Conservation (phyloP, 2,329 filamentous ascomycete species). For the Grosmannia penicillata region DNA sequence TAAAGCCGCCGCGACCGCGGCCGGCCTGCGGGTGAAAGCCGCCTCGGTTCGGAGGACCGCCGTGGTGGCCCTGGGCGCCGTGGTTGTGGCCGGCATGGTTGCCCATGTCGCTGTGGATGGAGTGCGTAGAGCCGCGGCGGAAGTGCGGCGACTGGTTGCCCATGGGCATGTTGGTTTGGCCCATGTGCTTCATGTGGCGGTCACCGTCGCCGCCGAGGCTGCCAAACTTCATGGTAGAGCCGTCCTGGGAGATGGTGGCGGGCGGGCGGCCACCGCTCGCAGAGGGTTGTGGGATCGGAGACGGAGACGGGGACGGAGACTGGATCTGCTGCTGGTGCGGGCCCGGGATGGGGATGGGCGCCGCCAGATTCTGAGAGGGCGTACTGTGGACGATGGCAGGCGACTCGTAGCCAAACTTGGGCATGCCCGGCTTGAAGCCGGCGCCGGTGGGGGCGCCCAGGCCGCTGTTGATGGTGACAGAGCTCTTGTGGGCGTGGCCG, state of each 20-base stretch:
- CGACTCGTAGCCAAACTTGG: constrained; percentile 70
- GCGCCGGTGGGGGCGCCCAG: constrained; percentile 52
- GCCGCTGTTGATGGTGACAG: constrained; percentile 74
- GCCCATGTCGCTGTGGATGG: constrained; percentile 58
- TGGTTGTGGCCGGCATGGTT: constrained; percentile 46
- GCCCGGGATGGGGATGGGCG: constrained; percentile 48
- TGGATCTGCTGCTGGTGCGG: constrained; percentile 58
- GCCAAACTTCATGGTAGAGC: constrained; percentile 62
- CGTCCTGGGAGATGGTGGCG: constrained; percentile 54
- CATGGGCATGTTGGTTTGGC: constrained; percentile 40
- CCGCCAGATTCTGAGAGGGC: constrained; percentile 40
- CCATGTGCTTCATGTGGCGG: constrained; percentile 55
- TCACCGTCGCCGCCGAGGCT: constrained; percentile 69
- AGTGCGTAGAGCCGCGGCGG: constrained; percentile 76
- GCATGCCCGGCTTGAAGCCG: constrained; percentile 47
- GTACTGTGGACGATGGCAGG: constrained; percentile 51
- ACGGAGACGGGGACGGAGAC: constrained; percentile 78
- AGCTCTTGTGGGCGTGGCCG: constrained; percentile 73
- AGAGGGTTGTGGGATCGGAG: constrained; percentile 79
- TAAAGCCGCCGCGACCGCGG: constrained; percentile 32
- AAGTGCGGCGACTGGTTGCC: constrained; percentile 47
- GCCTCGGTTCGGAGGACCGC: constrained; percentile 43
- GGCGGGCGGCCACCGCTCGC: constrained; percentile 77
- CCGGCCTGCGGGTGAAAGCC: constrained; percentile 33
- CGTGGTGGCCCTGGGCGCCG: constrained; percentile 29